Conservation (phyloP, 2,329 filamentous ascomycete species). For the Trichoderma gracile region DNA sequence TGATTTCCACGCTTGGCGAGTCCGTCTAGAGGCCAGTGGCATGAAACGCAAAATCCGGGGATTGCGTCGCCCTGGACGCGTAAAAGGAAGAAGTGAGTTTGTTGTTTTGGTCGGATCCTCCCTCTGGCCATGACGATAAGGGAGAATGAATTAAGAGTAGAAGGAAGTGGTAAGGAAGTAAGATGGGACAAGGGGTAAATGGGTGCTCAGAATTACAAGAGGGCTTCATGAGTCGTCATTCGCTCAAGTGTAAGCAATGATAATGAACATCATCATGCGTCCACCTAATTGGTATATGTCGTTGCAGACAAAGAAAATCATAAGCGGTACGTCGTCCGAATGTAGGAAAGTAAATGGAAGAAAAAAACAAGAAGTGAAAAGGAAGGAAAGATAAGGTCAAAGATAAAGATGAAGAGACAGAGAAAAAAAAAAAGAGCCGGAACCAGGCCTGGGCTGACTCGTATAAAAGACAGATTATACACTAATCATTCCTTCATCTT, state of each 20-base stretch:
- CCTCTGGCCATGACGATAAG: background rate
- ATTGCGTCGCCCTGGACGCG: background rate
- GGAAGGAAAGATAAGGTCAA: slow-evolving; percentile 15
- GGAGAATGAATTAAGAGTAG: background rate
- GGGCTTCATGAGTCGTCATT: slow-evolving; percentile 12
- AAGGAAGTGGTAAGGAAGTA: background rate
- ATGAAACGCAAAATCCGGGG: slow-evolving; percentile 6
- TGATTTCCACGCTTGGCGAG: background rate
- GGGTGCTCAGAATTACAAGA: slow-evolving; percentile 2
- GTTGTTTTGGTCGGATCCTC: background rate
- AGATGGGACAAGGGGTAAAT: background rate
- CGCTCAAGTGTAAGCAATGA: background rate
- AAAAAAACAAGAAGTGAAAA: slow-evolving; percentile 18
- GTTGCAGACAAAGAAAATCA: slow-evolving; percentile 12
- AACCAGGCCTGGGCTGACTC: background rate
- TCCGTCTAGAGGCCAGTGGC: background rate
- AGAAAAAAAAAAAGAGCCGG: background rate
- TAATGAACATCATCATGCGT: background rate
- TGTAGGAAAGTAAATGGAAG: background rate
- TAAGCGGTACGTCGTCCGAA: slow-evolving; percentile 4
- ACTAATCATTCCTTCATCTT: slow-evolving; percentile 40
- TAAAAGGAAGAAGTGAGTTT: slow-evolving; percentile 1
- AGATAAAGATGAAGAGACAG: background rate
- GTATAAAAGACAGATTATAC: slow-evolving; percentile 30
- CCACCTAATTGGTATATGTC: slow-evolving; percentile 8